phyloP scores from a whole-genome alignment of 805 yeast genomes.

The Kodamaea jinghongensis region DNA sequence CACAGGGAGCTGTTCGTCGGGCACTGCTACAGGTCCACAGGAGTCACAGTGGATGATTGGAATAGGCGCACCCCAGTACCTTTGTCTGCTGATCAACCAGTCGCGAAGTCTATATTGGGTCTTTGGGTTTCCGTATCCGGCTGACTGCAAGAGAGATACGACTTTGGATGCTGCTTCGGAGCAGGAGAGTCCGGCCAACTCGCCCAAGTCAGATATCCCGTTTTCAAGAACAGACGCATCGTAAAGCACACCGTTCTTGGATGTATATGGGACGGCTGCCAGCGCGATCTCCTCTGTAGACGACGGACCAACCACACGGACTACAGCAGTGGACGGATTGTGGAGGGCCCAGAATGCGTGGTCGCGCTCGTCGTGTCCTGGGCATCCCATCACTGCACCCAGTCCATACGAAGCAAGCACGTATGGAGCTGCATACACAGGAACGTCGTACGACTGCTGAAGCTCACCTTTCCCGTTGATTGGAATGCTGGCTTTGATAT shows the following conservation, averaged over 20 bases:
- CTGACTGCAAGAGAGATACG: conserved; percentile 35
- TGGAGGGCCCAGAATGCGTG: conserved; percentile 73
- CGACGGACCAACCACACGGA: conserved; percentile 46
- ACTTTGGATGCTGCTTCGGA: conserved; percentile 52
- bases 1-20: conserved; percentile 84
- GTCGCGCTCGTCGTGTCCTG: conserved; percentile 89
- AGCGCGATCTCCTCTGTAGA: conserved; percentile 13
- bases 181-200: conserved; percentile 48
- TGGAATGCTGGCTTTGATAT: conserved; percentile 56
- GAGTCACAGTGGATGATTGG: conserved; percentile 84
- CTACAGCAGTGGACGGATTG: conserved; percentile 42
- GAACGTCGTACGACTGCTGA: conserved; percentile 38
- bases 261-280: conserved; percentile 51
- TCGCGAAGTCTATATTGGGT: conserved; percentile 73
- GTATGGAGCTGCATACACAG: conserved; percentile 88
- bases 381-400: conserved; percentile 98
- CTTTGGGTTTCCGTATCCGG: conserved; percentile 43
- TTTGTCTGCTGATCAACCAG: conserved; percentile 92
- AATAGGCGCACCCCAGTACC: conserved; percentile 99
- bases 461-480: conserved; percentile 34
- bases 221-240: conserved; percentile 23
- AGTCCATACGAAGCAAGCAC: conserved; percentile 81
- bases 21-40: conserved; percentile 93
- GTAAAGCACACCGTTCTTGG: conserved; percentile 40
- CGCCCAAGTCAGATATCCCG: conserved; percentile 30